A percentile compares a stretch with the other conserved stretches of the same genome.
Evolutionary conservation across 2,329 filamentous ascomycete genomes (phyloP).

Genomic region (Thermochaetoides dissita): DNA sequence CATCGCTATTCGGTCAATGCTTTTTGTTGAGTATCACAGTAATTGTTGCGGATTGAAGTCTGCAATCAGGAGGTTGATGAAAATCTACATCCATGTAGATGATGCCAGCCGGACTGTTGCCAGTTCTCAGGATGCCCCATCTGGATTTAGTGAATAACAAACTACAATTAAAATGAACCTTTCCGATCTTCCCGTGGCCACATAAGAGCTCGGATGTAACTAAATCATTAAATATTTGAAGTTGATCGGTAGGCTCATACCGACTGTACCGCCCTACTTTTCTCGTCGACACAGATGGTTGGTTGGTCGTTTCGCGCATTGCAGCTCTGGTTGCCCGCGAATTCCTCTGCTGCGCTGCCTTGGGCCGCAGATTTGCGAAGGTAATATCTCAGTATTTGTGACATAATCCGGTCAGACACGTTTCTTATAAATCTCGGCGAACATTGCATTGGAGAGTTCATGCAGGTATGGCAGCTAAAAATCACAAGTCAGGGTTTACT

Average conservation of each 20-base stretch:
- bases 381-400: too few species aligned
- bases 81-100: constrained; percentile 14
- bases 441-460: too few species aligned
- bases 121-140: constrained; percentile 9
- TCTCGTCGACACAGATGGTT: not conserved
- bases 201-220: constrained; percentile 1
- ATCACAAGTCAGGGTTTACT: too few species aligned
- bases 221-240: constrained; percentile 6
- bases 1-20: too few species aligned
- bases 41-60: constrained; percentile 9
- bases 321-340: not conserved
- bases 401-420: too few species aligned
- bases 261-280: constrained; percentile 5
- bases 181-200: constrained; percentile 8
- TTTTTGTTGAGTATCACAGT: constrained; percentile 7
- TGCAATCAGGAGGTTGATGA: constrained; percentile 9
- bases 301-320: not conserved
- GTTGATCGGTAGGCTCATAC: constrained; percentile 9
- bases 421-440: too few species aligned
- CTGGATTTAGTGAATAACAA: constrained; percentile 11
- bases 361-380: not conserved
- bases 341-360: not conserved
- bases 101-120: constrained; percentile 10
- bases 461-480: too few species aligned
- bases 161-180: constrained; percentile 13